A percentile compares a stretch with the other conserved stretches of the same genome.
phyloP scores from a whole-genome alignment of 2,329 filamentous ascomycete species.

The Hymenoscyphus infarciens region DNA sequence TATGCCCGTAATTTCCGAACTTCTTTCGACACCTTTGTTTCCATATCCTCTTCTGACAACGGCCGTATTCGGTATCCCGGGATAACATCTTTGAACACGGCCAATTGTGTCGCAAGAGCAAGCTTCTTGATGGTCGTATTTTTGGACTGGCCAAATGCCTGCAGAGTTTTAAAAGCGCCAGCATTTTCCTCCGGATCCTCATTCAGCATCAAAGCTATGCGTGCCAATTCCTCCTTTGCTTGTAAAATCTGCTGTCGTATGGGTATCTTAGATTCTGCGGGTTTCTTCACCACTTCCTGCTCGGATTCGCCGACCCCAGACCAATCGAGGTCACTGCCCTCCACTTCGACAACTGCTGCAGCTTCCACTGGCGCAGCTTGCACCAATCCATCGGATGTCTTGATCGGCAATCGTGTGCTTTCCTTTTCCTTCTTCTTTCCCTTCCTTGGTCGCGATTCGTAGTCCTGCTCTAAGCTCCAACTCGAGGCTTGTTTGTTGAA shows the following conservation, averaged over 20 bases:
- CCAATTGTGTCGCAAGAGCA: conserved; percentile 78
- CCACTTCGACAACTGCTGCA: conserved; percentile 50
- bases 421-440: conserved; percentile 67
- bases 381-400: conserved; percentile 73
- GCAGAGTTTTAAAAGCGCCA: conserved; percentile 72
- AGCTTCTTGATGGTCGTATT: conserved; percentile 79
- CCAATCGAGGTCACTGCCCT: conserved; percentile 61
- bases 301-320: conserved; percentile 51
- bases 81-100: conserved; percentile 93
- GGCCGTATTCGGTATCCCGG: conserved; percentile 93
- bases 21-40: conserved; percentile 85
- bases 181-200: conserved; percentile 92
- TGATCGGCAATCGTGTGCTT: conserved; percentile 76
- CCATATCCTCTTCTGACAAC: conserved; percentile 67
- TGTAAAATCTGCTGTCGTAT: conserved; percentile 75
- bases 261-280: conserved; percentile 61
- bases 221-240: conserved; percentile 89
- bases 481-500: conserved; percentile 65
- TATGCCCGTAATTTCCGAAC: conserved; percentile 78
- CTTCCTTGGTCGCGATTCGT: conserved; percentile 77
- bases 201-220: conserved; percentile 75
- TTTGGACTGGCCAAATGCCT: conserved; percentile 66
- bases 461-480: conserved; percentile 91
- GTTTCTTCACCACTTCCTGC: conserved; percentile 46
- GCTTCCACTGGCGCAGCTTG: conserved; percentile 51